Conservation (phyloP, 1,284 basidiomycete species). For the Heterobasidion occidentale region DNA sequence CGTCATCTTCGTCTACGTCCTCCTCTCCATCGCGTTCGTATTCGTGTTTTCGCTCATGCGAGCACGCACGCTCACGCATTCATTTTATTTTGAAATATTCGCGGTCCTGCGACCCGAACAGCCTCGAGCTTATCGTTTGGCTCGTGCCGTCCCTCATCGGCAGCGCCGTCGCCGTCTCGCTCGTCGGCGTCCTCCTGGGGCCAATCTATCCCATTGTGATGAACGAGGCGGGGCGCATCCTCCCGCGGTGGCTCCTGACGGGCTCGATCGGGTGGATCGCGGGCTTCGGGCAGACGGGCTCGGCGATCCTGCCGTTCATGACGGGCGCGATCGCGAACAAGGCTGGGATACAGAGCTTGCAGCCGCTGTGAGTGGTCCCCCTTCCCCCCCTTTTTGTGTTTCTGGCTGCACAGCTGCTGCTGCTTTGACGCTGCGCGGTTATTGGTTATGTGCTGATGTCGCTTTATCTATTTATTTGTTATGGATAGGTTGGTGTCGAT, state of each 20-base stretch:
- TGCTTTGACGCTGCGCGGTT: not conserved
- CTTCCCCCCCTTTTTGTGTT: not conserved
- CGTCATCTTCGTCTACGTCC: slow-evolving; percentile 29
- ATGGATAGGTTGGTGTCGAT: slow-evolving; percentile 32
- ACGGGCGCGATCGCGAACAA: slow-evolving; percentile 44
- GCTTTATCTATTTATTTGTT: not conserved
- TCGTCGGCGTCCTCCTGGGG: slow-evolving; percentile 43
- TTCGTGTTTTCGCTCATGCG: no score
- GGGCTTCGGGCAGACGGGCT: slow-evolving; percentile 43
- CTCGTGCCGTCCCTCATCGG: slow-evolving; percentile 45
- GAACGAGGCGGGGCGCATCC: slow-evolving; percentile 36
- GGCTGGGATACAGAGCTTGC: slow-evolving; percentile 41
- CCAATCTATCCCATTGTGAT: slow-evolving; percentile 52
- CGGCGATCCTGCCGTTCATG: slow-evolving; percentile 46
- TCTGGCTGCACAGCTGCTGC: not conserved
- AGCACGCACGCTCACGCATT: not conserved
- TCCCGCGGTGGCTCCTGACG: slow-evolving; percentile 44
- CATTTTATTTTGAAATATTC: not conserved
- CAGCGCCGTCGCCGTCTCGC: slow-evolving; percentile 41
- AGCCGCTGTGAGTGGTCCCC: slow-evolving; percentile 40
- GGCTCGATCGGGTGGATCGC: slow-evolving; percentile 51
- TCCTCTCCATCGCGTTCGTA: slow-evolving; percentile 28
- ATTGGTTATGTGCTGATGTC: not conserved
- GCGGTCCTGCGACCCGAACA: slow-evolving; percentile 8
- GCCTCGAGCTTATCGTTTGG: slow-evolving; percentile 52